Evolutionary conservation across 306 rosid species (phyloP).

Genomic region (Vigna radiata): DNA sequence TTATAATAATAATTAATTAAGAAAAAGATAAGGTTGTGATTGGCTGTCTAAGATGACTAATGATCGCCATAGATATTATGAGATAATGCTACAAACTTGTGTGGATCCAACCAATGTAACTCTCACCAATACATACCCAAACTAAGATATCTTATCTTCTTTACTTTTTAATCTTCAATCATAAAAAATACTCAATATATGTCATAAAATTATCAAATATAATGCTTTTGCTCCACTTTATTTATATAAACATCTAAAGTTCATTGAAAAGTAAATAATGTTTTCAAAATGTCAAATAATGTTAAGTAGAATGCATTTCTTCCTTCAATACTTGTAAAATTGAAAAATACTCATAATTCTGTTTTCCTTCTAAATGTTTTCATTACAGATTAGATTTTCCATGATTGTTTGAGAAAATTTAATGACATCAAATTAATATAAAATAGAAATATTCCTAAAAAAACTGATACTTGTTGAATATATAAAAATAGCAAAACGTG

Average conservation of each 20-base stretch:
- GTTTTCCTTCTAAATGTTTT: no score
- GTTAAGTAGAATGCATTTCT: not conserved
- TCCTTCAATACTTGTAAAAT: no score
- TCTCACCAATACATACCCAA: not conserved
- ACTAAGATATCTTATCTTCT: not conserved
- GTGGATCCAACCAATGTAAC: not conserved
- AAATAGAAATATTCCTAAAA: not conserved
- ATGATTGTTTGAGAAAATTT: not conserved
- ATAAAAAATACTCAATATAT: not conserved
- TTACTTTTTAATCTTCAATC: not conserved
- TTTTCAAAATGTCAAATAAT: no score
- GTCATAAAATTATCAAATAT: no score
- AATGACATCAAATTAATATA: not conserved
- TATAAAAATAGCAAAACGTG: not conserved
- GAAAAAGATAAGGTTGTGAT: constrained; percentile 32
- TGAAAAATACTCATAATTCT: not conserved
- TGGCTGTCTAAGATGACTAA: constrained; percentile 25
- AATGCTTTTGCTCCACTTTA: not conserved
- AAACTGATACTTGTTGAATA: not conserved
- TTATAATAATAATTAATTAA: not conserved
- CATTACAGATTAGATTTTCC: not conserved
- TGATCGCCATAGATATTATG: not conserved
- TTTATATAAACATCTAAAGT: not conserved
- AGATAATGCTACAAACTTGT: not conserved
- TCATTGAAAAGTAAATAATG: not conserved